Base-by-base conservation (phyloP, 495 filamentous ascomycete genomes). In the Podospora comata region DNA sequence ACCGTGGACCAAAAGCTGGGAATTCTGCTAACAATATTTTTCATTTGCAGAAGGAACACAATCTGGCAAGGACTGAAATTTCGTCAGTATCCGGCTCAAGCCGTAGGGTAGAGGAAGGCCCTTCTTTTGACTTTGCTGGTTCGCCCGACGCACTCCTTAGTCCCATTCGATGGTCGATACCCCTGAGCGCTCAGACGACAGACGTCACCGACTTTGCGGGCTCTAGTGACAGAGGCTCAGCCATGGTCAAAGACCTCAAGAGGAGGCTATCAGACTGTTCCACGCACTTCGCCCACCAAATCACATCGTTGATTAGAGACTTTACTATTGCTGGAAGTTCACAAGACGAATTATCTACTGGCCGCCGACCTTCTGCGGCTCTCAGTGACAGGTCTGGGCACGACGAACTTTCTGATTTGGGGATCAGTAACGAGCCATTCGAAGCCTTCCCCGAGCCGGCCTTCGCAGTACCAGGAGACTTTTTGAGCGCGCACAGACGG, bases 401-500 rank as follows among this genome's bases (percentile, higher is more conserved):
- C 0, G 65, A 19, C 6, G 27, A 56, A 9, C 13, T 18, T 16
- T 62, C 59, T 7, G 63, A 68, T 0, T 44, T 30, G 11, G 61
- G 68, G n/a, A 34, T 23, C 0, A 39, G 5, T 3, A 26, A 30
- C 5, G 70, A 66, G 32, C 55, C 61, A 0, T 74, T 71, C 59
- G 72, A 75, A 54, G 65, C 68, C 0, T 75, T 72, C 48, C 75
- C 74, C 1, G 69, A 70, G 34, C 75, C 71, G 3, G 64, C 70
- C 27, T 72, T 68, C 56, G 68, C 76, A 5, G 55, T 82, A 11
- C 80, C 81, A 2, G 80, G 82, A 1, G 79, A 81, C 62, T 81
- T 81, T 26, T 65, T 84, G 18, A 77, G 66, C 44, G 66, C 79
- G 0, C 72, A 69, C 59, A 75, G 65, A 7, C 63, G 68, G 9